phyloP scores from a whole-genome alignment of 176 grass and related monocot species.

The Bromus sterilis region DNA sequence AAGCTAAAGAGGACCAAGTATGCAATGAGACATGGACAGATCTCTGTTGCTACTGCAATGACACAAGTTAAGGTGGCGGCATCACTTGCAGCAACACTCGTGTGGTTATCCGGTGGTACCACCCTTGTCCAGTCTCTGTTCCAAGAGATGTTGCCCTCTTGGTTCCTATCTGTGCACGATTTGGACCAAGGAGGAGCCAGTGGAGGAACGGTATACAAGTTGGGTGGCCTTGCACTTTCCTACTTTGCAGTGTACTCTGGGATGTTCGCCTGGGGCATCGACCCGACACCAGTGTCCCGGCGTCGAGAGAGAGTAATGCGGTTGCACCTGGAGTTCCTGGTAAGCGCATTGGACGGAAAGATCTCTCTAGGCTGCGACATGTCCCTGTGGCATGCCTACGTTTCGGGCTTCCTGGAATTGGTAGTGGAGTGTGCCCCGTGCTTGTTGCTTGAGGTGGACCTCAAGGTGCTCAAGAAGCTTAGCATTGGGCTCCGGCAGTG shows the following conservation, averaged over 20 bases:
- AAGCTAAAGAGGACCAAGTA: constrained; percentile 69
- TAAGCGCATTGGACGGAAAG: constrained; percentile 69
- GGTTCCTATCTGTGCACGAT: constrained; percentile 64
- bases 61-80: constrained; percentile 66
- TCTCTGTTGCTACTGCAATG: constrained; percentile 72
- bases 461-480: constrained; percentile 55
- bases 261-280: constrained; percentile 91
- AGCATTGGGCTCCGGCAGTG: constrained; percentile 60
- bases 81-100: constrained; percentile 62
- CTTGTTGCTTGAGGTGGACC: constrained; percentile 79
- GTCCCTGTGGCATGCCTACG: constrained; percentile 70
- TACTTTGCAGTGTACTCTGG: constrained; percentile 69
- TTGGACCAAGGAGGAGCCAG: constrained; percentile 51
- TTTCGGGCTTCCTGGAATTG: constrained; percentile 65
- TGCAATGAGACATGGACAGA: constrained; percentile 48
- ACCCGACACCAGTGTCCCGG: constrained; percentile 45
- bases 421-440: constrained; percentile 76
- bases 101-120: constrained; percentile 84
- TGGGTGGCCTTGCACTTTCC: constrained; percentile 64
- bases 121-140: constrained; percentile 71
- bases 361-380: constrained; percentile 74
- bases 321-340: constrained; percentile 72
- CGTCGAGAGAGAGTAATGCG: constrained; percentile 59
- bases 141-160: constrained; percentile 93
- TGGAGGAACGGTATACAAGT: constrained; percentile 47